phyloP scores from a whole-genome alignment of 441 rosid genomes.

The Biscutella laevigata region DNA sequence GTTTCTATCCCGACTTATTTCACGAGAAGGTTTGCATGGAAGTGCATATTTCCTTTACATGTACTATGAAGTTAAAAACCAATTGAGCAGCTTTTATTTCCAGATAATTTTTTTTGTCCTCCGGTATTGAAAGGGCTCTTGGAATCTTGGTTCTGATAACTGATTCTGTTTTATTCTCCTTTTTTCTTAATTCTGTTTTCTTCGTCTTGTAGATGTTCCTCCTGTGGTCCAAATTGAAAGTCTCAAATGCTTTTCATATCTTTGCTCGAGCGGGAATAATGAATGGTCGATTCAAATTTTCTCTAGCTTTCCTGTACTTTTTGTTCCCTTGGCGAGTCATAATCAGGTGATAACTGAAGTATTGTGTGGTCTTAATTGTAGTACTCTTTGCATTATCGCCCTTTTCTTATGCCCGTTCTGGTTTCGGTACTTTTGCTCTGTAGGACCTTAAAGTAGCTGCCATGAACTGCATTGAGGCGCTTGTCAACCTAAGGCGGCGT shows the following conservation, averaged over 20 bases:
- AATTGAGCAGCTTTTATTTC: neutral
- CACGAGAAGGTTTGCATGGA: slow-evolving; percentile 56
- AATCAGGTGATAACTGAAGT: slow-evolving; percentile 50
- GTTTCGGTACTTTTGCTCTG: slow-evolving; percentile 21
- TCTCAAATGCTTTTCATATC: slow-evolving; percentile 64
- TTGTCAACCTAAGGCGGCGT: slow-evolving; percentile 43
- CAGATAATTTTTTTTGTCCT: neutral
- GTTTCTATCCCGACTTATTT: slow-evolving; percentile 57
- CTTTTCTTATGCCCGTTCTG: neutral
- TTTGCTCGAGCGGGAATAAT: slow-evolving; percentile 55
- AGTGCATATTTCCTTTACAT: neutral
- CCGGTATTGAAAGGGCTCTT: neutral
- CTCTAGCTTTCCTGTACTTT: slow-evolving; percentile 62
- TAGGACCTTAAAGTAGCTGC: slow-evolving; percentile 74
- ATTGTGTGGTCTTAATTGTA: neutral
- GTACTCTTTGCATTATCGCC: neutral
- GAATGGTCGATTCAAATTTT: slow-evolving; percentile 53
- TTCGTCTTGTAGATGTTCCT: slow-evolving; percentile 55
- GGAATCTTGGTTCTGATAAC: neutral
- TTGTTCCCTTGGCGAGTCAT: slow-evolving; percentile 68
- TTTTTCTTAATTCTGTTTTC: slow-evolving; percentile 17
- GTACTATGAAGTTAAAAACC: neutral
- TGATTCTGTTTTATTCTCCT: neutral
- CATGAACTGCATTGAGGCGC: slow-evolving; percentile 71
- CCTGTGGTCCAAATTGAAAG: slow-evolving; percentile 59